A percentile compares a stretch with the other conserved stretches of the same genome.
phyloP scores from a whole-genome alignment of 2,329 filamentous ascomycete species.

The Microsporum audouinii region DNA sequence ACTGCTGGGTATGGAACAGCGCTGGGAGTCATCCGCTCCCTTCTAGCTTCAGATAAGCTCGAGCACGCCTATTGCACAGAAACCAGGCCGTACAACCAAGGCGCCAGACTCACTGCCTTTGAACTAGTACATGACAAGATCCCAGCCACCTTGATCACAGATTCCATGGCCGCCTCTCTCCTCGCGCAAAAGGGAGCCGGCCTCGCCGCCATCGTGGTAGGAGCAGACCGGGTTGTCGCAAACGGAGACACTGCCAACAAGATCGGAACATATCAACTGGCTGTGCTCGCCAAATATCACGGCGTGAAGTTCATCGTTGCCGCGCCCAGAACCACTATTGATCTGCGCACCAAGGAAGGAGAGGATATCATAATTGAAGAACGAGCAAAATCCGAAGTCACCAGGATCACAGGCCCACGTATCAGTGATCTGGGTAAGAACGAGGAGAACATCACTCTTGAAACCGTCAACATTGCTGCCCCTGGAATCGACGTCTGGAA shows the following conservation, averaged over 20 bases:
- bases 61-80: slow-evolving; percentile 90
- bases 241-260: slow-evolving; percentile 99
- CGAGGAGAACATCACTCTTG: slow-evolving; percentile 38
- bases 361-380: slow-evolving; percentile 82
- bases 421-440: slow-evolving; percentile 41
- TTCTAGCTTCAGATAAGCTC: slow-evolving; percentile 55
- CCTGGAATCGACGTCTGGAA: slow-evolving; percentile 82
- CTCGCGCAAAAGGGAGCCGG: slow-evolving; percentile 51
- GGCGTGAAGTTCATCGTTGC: slow-evolving; percentile 91
- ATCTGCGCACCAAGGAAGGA: slow-evolving; percentile 67
- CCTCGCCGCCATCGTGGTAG: slow-evolving; percentile 81
- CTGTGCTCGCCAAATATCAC: slow-evolving; percentile 79
- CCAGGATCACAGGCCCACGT: slow-evolving; percentile 67
- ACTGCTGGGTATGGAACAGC: slow-evolving; percentile 97
- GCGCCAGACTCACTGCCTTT: slow-evolving; percentile 85
- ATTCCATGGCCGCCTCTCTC: slow-evolving; percentile 90
- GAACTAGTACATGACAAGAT: slow-evolving; percentile 92
- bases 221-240: slow-evolving; percentile 85
- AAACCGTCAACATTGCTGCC: slow-evolving; percentile 67
- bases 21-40: slow-evolving; percentile 78
- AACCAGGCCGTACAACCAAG: slow-evolving; percentile 95
- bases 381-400: slow-evolving; percentile 69
- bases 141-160: slow-evolving; percentile 81
- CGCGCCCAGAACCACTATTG: slow-evolving; percentile 87
- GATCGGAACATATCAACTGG: slow-evolving; percentile 87